Evolutionary conservation across 805 yeast species (phyloP), one percentile per base, ranked within the genome.

Genomic region (Saturnispora sekii): DNA sequence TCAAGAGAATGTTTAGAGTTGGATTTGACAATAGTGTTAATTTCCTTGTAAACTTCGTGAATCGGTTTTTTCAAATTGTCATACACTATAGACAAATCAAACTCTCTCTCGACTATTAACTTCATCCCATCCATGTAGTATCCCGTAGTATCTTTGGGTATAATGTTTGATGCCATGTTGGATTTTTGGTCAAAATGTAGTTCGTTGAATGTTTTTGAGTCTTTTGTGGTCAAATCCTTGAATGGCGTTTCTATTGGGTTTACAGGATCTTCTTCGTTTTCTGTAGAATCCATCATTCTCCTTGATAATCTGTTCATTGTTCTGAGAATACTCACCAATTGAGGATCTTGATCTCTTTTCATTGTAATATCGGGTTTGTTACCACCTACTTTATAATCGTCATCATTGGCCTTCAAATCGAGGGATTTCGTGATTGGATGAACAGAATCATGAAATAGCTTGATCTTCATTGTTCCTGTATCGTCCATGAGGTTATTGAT

Each of bases 301-400:
- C 85, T 79, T 58, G 94, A 82, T 40, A 90, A 67, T 48, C 88
- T 75, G 64, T 90, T 90, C 93, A 90, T 88, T 50, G 95, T 86
- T 52, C 83, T 74, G 67, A 93, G 70, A 15, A 88, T 78, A 14
- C 83, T 77, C 14, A 85, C 72, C 53, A 88, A 76, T 51, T 85
- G 95, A 30, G 72, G 73, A 43, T 76, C 76, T 38, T 73, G 73
- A 35, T 74, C 75, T 35, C 70, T 72, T 45, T 73, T 71, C 97
- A 90, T 90, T 6, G 97, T 90, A 44, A 85, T 68, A 63, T 90
- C 97, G 0, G 96, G 96, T 16, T 71, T 69, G 57, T 86, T 85
- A 1, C 97, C 97, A 41, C 74, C 63, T 51, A 70, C 74, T 40
- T 79, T 80, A 0, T 95, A 74, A 57, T 84, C 84, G 58, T 90